Percentiles rank a stretch among this genome's conserved stretches.
Evolutionary conservation across 1,284 basidiomycete genomes (phyloP).

Genomic region (Schizopora paradoxa): DNA sequence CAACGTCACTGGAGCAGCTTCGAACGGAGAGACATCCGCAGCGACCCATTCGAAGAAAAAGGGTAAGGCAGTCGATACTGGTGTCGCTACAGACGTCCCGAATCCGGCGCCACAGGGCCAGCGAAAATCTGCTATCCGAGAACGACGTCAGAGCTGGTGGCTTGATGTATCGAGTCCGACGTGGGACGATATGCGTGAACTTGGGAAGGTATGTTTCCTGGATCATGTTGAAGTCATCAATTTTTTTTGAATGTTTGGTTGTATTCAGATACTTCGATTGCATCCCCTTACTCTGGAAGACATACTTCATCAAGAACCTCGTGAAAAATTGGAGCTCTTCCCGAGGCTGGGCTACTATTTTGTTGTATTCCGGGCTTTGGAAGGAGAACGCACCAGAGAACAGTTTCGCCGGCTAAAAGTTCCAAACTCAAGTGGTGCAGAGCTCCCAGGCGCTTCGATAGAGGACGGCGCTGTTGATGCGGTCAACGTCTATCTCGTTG

Average conservation of each 20-base stretch:
- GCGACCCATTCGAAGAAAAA: slow-evolving; percentile 32
- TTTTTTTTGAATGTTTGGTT: slow-evolving; percentile 4
- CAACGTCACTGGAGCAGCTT: slow-evolving; percentile 3
- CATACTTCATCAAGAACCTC: slow-evolving; percentile 89
- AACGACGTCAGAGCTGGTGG: slow-evolving; percentile 76
- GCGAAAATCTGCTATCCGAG: background rate
- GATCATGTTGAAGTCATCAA: slow-evolving; percentile 2
- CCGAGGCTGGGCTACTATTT: slow-evolving; percentile 92
- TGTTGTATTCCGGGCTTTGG: slow-evolving; percentile 83
- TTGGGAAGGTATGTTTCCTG: slow-evolving; percentile 65
- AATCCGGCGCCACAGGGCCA: background rate
- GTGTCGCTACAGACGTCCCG: background rate
- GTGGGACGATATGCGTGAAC: slow-evolving; percentile 84
- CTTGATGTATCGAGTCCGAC: slow-evolving; percentile 87
- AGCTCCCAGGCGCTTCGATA: slow-evolving; percentile 20
- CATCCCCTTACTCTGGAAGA: slow-evolving; percentile 95
- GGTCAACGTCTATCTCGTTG: slow-evolving; percentile 84
- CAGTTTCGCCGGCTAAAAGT: slow-evolving; percentile 30
- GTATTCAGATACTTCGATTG: slow-evolving; percentile 71
- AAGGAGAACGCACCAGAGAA: slow-evolving; percentile 45
- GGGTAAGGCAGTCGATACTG: background rate
- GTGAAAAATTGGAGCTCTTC: slow-evolving; percentile 91
- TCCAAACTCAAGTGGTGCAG: slow-evolving; percentile 22
- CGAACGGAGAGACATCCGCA: slow-evolving; percentile 11
- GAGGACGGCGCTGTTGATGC: slow-evolving; percentile 60